These are phyloP conservation scores for Nemania diffusa DNA, from an alignment of 2,329 filamentous ascomycete species.

Conservation along the genomic window DNA sequence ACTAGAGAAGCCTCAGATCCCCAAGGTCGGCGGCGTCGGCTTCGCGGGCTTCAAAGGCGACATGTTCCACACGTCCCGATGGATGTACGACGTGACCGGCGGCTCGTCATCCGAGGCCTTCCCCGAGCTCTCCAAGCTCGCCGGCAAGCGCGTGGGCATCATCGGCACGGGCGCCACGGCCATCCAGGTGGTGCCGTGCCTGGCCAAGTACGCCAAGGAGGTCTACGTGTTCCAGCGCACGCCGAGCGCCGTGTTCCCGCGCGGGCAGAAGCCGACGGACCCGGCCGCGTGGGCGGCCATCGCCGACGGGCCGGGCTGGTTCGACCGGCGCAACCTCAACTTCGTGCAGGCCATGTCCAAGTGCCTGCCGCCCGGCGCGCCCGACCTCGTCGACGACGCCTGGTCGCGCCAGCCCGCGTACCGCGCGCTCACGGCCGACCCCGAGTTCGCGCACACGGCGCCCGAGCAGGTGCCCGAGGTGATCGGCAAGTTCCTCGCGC, in stretches of 20 bases:
- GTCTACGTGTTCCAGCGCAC: conserved; percentile 68
- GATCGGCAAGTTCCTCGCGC: conserved; percentile 51
- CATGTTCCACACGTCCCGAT: conserved; percentile 59
- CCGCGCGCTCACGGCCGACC: conserved; percentile 52
- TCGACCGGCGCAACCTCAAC: conserved; percentile 57
- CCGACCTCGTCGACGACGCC: conserved; percentile 60
- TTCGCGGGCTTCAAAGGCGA: conserved; percentile 55
- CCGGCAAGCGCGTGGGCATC: conserved; percentile 59
- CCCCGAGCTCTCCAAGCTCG: conserved; percentile 56
- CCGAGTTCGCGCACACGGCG: conserved; percentile 46
- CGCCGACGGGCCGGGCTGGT: conserved; percentile 59
- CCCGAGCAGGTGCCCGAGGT: conserved; percentile 53
- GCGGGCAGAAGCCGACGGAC: conserved; percentile 48
- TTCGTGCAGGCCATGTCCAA: conserved; percentile 54
- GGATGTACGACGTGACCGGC: conserved; percentile 58
- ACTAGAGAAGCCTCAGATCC: conserved; percentile 55
- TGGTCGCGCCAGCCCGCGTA: conserved; percentile 58
- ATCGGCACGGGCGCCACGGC: conserved; percentile 63
- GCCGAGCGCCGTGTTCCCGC: conserved; percentile 49
- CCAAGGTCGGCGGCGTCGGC: conserved; percentile 52
- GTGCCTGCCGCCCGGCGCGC: conserved; percentile 28
- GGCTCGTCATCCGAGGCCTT: conserved; percentile 51
- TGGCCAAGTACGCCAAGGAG: conserved; percentile 60
- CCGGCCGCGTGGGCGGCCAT: conserved; percentile 54
- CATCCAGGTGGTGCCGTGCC: conserved; percentile 56